A percentile compares a stretch with the other conserved stretches of the same genome.
These are phyloP conservation scores for Fusarium oligoseptatum DNA, from an alignment of 2,329 filamentous ascomycete species.

Conservation along the genomic window DNA sequence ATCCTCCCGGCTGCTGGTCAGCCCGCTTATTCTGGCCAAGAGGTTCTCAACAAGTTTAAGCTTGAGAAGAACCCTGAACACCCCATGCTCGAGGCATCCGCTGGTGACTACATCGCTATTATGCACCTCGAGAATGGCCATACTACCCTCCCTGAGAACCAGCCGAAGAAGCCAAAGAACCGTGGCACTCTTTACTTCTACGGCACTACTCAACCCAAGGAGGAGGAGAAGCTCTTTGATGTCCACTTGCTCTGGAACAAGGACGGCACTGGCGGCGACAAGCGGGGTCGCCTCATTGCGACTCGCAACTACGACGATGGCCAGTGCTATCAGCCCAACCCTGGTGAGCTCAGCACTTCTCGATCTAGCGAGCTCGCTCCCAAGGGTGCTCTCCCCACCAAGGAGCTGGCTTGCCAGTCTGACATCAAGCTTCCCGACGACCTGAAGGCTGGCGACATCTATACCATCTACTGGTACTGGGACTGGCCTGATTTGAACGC, in stretches of 20 bases:
- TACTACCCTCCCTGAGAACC: slow-evolving; percentile 71
- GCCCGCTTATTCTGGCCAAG: slow-evolving; percentile 71
- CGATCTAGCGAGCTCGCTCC: slow-evolving; percentile 71
- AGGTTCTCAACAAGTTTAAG: slow-evolving; percentile 61
- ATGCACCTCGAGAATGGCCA: slow-evolving; percentile 83
- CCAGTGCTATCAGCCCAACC: slow-evolving; percentile 86
- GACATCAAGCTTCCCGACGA: slow-evolving; percentile 81
- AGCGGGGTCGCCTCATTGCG: slow-evolving; percentile 80
- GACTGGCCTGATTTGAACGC: slow-evolving; percentile 80
- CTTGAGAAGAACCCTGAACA: slow-evolving; percentile 60
- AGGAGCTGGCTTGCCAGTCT: slow-evolving; percentile 82
- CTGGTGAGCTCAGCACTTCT: slow-evolving; percentile 65
- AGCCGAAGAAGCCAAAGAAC: slow-evolving; percentile 71
- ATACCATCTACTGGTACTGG: slow-evolving; percentile 97
- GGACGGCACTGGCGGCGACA: slow-evolving; percentile 84
- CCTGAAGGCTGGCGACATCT: slow-evolving; percentile 71
- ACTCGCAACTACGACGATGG: slow-evolving; percentile 90
- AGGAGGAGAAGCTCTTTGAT: slow-evolving; percentile 65
- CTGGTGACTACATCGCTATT: slow-evolving; percentile 75
- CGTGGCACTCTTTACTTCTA: slow-evolving; percentile 82
- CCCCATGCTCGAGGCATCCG: slow-evolving; percentile 70
- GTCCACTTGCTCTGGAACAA: slow-evolving; percentile 84
- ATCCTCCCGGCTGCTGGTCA: slow-evolving; percentile 74
- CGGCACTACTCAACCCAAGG: slow-evolving; percentile 72
- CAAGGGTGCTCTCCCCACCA: slow-evolving; percentile 65